These are phyloP conservation scores for Urostyla sp. DNA, from an alignment of 73 alveolate species.

Conservation along the genomic window DNA sequence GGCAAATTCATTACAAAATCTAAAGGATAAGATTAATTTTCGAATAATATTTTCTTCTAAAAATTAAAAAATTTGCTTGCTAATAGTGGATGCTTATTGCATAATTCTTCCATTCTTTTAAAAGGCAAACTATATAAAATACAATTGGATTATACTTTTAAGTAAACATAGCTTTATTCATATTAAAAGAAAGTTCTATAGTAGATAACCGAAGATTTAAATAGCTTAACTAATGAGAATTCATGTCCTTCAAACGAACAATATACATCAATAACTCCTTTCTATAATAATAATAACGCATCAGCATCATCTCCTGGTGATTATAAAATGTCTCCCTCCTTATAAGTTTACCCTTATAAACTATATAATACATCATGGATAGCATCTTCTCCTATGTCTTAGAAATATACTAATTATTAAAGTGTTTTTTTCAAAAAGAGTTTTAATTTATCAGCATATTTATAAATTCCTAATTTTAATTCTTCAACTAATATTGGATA, in stretches of 20 bases:
- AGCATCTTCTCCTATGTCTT: conserved; percentile 6
- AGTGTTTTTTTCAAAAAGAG: conserved; percentile 11
- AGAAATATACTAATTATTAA: conserved; percentile 21
- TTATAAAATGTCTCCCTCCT: conserved; percentile 27
- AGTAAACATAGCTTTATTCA: conserved; percentile 36
- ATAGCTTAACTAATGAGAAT: conserved; percentile 32
- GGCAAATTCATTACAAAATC: conserved; percentile 44
- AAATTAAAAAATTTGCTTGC: neutral
- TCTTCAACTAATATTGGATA: neutral
- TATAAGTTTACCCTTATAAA: conserved; percentile 40
- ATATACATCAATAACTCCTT: conserved; percentile 52
- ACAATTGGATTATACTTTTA: conserved; percentile 38
- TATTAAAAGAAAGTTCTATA: conserved; percentile 56
- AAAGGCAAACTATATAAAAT: conserved; percentile 26
- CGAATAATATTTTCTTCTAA: neutral
- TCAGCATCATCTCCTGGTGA: conserved; percentile 27
- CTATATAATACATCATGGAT: conserved; percentile 54
- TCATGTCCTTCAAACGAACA: conserved; percentile 3
- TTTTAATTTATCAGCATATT: conserved; percentile 52
- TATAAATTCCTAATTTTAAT: conserved; percentile 17
- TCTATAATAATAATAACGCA: conserved; percentile 46
- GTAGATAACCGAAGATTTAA: conserved; percentile 59
- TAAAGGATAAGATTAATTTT: conserved; percentile 24
- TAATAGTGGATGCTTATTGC: conserved; percentile 36
- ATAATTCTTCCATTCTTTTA: conserved; percentile 19